Base-by-base conservation (phyloP, 768 basidiomycete genomes). In the Stropharia rugosoannulata region DNA sequence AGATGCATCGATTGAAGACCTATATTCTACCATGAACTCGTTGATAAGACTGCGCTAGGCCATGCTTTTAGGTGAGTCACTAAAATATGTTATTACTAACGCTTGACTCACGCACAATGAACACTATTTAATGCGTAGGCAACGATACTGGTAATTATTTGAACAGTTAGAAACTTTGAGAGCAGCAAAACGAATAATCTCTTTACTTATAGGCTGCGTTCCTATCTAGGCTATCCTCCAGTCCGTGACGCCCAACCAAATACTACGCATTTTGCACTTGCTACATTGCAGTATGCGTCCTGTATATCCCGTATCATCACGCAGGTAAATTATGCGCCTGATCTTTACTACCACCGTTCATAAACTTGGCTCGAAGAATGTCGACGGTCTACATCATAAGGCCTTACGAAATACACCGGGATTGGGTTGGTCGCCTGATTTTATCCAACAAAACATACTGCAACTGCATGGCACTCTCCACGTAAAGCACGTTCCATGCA, bases 371-470 rank as follows among this genome's bases (percentile, higher is more conserved):
- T 48, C 15, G 13, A 45, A 88, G 78, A 91, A 91, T 61, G 95
- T 98, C n/a, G 96, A 98, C 64, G 95, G 94, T 2, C 81, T 98
- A 5, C 95, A 98, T 65, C 86, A 86, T 49, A 93, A 91, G 71
- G 90, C 93, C 7, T 70, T 90, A 16, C 54, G 70, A 72, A 62
- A 65, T 47, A 59, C 69, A 18, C 65, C 69, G 7, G 51, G 59
- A 18, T 35, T 54, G 32, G 44, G 61, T 39, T 66, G 77, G 80
- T 57, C 73, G 69, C 72, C 71, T 66, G 58, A 71, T 67, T 66
- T 64, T n/a, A 65, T 68, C 47, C 71, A 59, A 50, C 68, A 60
- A 67, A 71, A 62, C 22, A 85, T 94, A 42, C 74, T 97, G 19
- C 93, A 96, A 67, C 80, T 98, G 7, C 95, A 98, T 68, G 95